Evolutionary conservation across 2,329 filamentous ascomycete genomes (phyloP).

Genomic region (Malbranchea zuffiana): DNA sequence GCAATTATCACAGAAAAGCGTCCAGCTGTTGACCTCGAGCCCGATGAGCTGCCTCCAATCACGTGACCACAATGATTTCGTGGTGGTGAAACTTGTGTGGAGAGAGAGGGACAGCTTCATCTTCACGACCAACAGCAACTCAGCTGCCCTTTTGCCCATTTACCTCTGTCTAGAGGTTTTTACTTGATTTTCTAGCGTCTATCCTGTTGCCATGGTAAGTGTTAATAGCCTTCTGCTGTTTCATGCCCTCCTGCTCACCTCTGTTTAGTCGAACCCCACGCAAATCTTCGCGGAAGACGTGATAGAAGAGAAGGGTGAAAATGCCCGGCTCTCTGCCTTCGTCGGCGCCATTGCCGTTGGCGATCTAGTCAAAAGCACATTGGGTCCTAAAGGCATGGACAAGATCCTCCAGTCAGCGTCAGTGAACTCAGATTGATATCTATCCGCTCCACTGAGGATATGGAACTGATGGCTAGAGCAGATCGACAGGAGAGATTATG

Average conservation of each 20-base stretch:
- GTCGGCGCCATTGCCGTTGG: constrained; percentile 97
- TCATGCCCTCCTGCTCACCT: constrained; percentile 6
- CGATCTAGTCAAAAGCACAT: constrained; percentile 91
- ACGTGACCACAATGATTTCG: no score
- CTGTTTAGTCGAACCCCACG: constrained; percentile 55
- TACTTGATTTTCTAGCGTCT: not conserved
- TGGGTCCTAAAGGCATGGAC: constrained; percentile 98
- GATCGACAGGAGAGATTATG: constrained; percentile 92
- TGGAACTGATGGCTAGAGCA: constrained; percentile 24
- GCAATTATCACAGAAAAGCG: no score
- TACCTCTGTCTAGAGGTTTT: not conserved
- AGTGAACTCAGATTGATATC: constrained; percentile 5
- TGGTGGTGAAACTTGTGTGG: no score
- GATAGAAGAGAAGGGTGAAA: constrained; percentile 96
- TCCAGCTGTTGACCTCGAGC: no score
- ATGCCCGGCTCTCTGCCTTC: constrained; percentile 96
- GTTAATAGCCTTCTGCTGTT: not conserved
- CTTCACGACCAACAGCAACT: not conserved
- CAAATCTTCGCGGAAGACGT: constrained; percentile 98
- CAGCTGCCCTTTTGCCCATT: not conserved
- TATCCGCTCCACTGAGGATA: not conserved
- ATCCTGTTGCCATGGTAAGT: constrained; percentile 13
- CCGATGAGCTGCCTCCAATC: no score
- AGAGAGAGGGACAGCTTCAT: no score
- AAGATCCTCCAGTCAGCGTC: constrained; percentile 95